A percentile compares a stretch with the other conserved stretches of the same genome.
Conservation (phyloP, 176 grass and related monocot genomes). For the Oryza meyeriana region DNA sequence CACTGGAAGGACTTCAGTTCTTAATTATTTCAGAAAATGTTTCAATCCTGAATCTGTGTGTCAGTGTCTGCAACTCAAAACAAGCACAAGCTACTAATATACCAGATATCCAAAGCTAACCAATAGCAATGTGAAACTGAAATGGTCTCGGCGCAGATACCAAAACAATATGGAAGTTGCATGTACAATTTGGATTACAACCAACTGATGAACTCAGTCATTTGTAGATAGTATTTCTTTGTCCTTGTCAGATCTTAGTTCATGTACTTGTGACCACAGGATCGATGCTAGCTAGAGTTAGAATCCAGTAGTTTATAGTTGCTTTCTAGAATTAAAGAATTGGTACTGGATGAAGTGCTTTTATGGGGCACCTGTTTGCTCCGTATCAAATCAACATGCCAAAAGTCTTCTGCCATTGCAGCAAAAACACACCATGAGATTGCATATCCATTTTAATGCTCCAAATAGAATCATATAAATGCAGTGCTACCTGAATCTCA, state of each 20-base stretch:
- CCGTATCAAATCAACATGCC: neutral
- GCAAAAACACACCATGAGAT: neutral
- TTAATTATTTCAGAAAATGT: neutral
- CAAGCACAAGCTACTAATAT: constrained; percentile 18
- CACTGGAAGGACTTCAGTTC: neutral
- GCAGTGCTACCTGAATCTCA: neutral
- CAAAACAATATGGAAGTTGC: neutral
- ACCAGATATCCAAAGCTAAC: neutral
- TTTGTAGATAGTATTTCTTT: neutral
- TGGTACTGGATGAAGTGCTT: neutral
- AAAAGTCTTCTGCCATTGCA: neutral
- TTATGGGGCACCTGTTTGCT: neutral
- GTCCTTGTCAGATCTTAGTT: neutral
- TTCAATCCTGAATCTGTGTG: constrained; percentile 30
- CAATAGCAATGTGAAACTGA: constrained; percentile 6
- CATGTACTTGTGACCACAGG: neutral
- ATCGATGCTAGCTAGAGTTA: neutral
- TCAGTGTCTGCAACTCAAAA: constrained; percentile 35
- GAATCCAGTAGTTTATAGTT: neutral
- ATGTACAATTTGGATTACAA: neutral
- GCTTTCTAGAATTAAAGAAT: constrained; percentile 8
- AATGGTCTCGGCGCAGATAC: constrained; percentile 4
- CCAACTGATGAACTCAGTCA: neutral
- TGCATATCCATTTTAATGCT: neutral
- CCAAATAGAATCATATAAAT: neutral